Percentiles rank a stretch among this genome's conserved stretches.
Conservation (phyloP, 768 basidiomycete genomes). For the Favolaschia claudopus region DNA sequence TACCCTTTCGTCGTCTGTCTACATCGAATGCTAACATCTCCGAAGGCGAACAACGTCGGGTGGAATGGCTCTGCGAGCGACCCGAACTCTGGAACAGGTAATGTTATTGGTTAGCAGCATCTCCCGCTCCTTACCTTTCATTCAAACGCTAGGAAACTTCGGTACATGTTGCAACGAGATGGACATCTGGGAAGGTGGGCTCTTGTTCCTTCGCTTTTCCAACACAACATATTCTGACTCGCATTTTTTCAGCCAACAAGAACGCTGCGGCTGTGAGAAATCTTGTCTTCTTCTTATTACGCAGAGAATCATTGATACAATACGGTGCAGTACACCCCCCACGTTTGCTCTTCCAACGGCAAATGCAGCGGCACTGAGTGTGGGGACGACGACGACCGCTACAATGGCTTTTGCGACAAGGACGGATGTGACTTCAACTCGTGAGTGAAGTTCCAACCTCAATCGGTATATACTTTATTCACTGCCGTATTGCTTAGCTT, state of each 20-base stretch:
- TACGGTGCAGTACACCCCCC: slow-evolving; percentile 64
- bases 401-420: slow-evolving; percentile 57
- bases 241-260: slow-evolving; percentile 49
- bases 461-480: background rate
- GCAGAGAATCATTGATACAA: too few species aligned
- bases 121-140: too few species aligned
- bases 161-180: slow-evolving; percentile 68
- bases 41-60: slow-evolving; percentile 54
- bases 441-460: slow-evolving; percentile 50
- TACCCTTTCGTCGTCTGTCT: background rate
- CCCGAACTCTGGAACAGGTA: slow-evolving; percentile 55
- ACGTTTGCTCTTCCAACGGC: slow-evolving; percentile 52
- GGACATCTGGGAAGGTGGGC: slow-evolving; percentile 60
- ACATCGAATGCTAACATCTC: background rate
- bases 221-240: background rate
- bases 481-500: background rate
- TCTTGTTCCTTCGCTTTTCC: background rate
- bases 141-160: too few species aligned
- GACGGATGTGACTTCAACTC: slow-evolving; percentile 72
- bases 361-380: slow-evolving; percentile 54
- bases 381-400: slow-evolving; percentile 42
- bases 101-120: too few species aligned
- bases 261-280: slow-evolving; percentile 57
- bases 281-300: too few species aligned
- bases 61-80: slow-evolving; percentile 48